These are phyloP conservation scores for Talaromyces adpressus DNA, from an alignment of 495 filamentous ascomycete genomes.

Conservation along the genomic window DNA sequence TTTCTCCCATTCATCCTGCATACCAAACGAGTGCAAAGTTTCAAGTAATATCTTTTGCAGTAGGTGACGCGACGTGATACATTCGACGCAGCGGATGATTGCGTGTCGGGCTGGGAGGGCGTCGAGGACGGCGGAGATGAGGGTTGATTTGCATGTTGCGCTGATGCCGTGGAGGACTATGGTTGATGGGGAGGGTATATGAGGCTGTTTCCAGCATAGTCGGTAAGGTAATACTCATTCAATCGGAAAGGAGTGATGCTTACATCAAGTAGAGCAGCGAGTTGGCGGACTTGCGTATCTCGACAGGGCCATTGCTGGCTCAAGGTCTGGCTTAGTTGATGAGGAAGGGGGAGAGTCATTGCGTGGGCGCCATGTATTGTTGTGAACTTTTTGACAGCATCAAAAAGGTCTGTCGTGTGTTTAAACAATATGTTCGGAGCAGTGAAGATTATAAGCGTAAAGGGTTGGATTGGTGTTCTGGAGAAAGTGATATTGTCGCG, in stretches of 20 bases:
- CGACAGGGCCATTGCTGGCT: slow-evolving; percentile 56
- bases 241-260: slow-evolving; percentile 15
- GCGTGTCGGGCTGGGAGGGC: slow-evolving; percentile 51
- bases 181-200: slow-evolving; percentile 42
- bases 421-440: background rate
- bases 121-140: slow-evolving; percentile 57
- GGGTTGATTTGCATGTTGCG: slow-evolving; percentile 81
- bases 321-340: slow-evolving; percentile 23
- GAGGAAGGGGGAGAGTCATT: background rate
- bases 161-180: slow-evolving; percentile 80
- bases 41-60: slow-evolving; percentile 53
- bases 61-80: slow-evolving; percentile 82
- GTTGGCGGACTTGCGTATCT: slow-evolving; percentile 54
- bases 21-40: slow-evolving; percentile 29
- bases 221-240: background rate
- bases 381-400: background rate
- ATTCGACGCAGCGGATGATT: slow-evolving; percentile 74
- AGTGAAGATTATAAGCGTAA: background rate
- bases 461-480: background rate
- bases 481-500: background rate
- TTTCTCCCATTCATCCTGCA: slow-evolving; percentile 29
- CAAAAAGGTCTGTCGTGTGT: background rate
- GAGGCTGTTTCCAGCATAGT: slow-evolving; percentile 20
- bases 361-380: slow-evolving; percentile 10
- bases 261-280: slow-evolving; percentile 57